Evolutionary conservation across 768 basidiomycete species (phyloP), one percentile per base, ranked within the genome.

Genomic region (Termitomyces sp.): DNA sequence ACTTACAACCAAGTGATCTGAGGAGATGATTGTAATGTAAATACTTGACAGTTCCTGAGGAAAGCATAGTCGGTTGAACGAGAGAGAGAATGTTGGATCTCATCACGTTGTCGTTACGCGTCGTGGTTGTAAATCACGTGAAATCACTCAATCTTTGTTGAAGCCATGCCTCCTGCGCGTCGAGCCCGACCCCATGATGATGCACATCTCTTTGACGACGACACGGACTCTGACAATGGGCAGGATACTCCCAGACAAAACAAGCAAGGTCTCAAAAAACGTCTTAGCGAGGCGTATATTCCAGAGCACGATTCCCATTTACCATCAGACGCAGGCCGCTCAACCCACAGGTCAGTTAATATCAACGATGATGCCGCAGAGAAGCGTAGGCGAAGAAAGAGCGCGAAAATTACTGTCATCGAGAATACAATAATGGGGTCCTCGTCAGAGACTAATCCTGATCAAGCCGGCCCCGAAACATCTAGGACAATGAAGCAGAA

Each of bases 301-400:
- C 74, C 75, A 34, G 81, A 78, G 52, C 69, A 75, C 55, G 77
- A 79, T 55, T 76, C 74, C 22, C 75, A 71, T 62, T 73, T 75
- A 63, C 69, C 65, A 31, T 64, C 68, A 66, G 74, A 76, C 51
- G 61, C 71, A 44, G 69, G 65, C 42, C 72, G 73, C 5, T 68
- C 67, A 37, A 76, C 77, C 24, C 67, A 75, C 48, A 80, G 78
- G 66, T 75, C 78, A 8, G 79, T 78, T 64, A 86, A 78, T 60
- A 79, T 75, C 71, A 95, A 94, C 70, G 92, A 94, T 67, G 93
- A 94, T 72, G 82, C 81, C 3, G 92, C 92, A 0, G 93, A 95
- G 76, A 93, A 92, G 69, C 81, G 92, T 50, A 79, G 86, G 56
- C 75, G 93, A 55, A 75, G 93, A 65, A 91, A 90, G 77, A 92